Evolutionary conservation across 2,329 filamentous ascomycete species (phyloP).

Genomic region (Botrytis porri): DNA sequence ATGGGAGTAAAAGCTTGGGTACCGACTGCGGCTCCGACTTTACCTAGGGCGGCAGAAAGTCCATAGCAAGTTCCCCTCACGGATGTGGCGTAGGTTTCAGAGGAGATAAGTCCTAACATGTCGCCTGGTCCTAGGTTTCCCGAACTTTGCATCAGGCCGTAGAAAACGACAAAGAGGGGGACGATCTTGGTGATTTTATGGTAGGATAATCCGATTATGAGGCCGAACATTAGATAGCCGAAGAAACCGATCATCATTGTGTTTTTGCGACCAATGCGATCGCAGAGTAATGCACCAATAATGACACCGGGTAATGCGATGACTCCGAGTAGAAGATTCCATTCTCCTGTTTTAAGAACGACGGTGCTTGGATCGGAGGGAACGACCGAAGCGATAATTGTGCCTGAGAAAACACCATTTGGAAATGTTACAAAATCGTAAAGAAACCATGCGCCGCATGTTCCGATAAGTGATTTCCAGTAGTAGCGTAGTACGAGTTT

Average conservation of each 20-base stretch:
- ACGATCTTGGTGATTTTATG: slow-evolving; percentile 48
- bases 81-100: slow-evolving; percentile 51
- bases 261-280: slow-evolving; percentile 48
- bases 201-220: slow-evolving; percentile 51
- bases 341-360: slow-evolving; percentile 46
- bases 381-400: slow-evolving; percentile 43
- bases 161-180: slow-evolving; percentile 51
- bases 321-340: slow-evolving; percentile 47
- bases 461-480: slow-evolving; percentile 53
- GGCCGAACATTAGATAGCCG: slow-evolving; percentile 50
- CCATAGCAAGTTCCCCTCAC: slow-evolving; percentile 51
- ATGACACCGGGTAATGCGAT: slow-evolving; percentile 50
- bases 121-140: slow-evolving; percentile 51
- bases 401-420: slow-evolving; percentile 46
- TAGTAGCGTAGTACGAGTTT: slow-evolving; percentile 50
- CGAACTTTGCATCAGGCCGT: slow-evolving; percentile 50
- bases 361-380: slow-evolving; percentile 32
- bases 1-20: slow-evolving; percentile 51
- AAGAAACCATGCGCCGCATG: slow-evolving; percentile 52
- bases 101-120: slow-evolving; percentile 50
- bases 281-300: slow-evolving; percentile 48
- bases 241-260: slow-evolving; percentile 51
- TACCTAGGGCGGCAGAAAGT: slow-evolving; percentile 50
- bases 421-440: slow-evolving; percentile 47
- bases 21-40: slow-evolving; percentile 50